Evolutionary conservation across 225 moss, liverwort and hornwort genomes (phyloP), one percentile per base, ranked within the genome.

Genomic region (Rhytidiadelphus loreus): DNA sequence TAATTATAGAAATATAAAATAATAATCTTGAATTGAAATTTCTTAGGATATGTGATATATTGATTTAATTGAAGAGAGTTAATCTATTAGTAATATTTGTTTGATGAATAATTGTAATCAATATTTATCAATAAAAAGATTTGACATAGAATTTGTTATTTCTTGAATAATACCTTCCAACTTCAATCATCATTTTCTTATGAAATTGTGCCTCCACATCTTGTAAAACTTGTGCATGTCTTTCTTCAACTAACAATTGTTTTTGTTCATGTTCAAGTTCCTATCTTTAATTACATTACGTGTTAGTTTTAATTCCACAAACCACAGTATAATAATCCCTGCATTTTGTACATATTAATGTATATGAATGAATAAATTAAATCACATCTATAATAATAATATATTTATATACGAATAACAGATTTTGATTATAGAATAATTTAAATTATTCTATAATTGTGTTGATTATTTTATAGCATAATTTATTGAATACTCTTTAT

Each of bases 221-320:
- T 88, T 91, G 90, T 61, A 98, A 80, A 30, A 93, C 87, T 90
- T 92, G 89, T 69, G 91, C 93, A 82, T 97, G 96, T 56, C 73
- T 92, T 41, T 97, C 95, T 94, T 98, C 97, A 88, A 93, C 59
- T 43, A 94, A 87, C 70, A 95, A 84, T 88, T 92, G 90, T 83
- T 98, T 98, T 88, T 94, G 93, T 85, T 98, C 98, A 88, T 93
- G 56, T 89, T 96, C 96, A 87, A 97, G 90, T 88, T 96, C 97
- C 97, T 98, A 92, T 86, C 92, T 92, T 83, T 91, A 88, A 71
- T 85, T 89, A 89, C 65, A 85, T 22, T 22, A 53, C 3, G 19
- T 87, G 15, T 88, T 88, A 92, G 75, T 70, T 92, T 53, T 26
- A 13, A 41, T 56, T 26, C 12, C 8, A 52, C 32, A 23, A 46